Conservation (phyloP, 129 eudicot genomes). For the Chrysanthemum lavandulifolium region DNA sequence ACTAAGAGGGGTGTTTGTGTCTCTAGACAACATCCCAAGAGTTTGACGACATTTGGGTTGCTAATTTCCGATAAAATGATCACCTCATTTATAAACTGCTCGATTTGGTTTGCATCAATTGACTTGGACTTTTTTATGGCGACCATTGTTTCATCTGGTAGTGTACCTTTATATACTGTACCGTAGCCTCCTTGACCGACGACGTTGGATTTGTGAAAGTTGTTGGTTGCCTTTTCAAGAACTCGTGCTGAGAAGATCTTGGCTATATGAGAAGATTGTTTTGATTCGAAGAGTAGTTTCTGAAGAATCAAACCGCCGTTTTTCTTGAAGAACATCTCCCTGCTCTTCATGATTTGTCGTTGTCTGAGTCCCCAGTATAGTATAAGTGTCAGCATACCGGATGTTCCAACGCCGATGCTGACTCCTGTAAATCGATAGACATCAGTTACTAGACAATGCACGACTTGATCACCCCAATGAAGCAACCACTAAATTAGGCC, state of each 20-base stretch:
- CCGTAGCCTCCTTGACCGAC: conserved; percentile 25
- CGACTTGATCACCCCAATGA: background rate
- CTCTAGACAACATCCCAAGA: conserved; percentile 31
- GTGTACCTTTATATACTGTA: conserved; percentile 22
- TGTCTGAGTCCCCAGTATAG: conserved; percentile 23
- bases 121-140: conserved; percentile 22
- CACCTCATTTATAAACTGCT: conserved; percentile 34
- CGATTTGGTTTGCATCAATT: conserved; percentile 20
- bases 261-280: conserved; percentile 3
- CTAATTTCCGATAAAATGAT: conserved; percentile 22
- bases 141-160: conserved; percentile 4
- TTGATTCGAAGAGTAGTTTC: conserved; percentile 24
- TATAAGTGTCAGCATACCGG: conserved; percentile 12
- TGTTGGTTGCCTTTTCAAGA: conserved; percentile 26
- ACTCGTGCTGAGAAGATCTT: conserved; percentile 9
- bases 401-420: conserved; percentile 12
- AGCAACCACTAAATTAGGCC: background rate
- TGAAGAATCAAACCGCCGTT: conserved; percentile 21
- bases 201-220: conserved; percentile 17
- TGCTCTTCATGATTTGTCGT: conserved; percentile 13
- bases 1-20: conserved; percentile 25
- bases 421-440: background rate
- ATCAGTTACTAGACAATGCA: background rate
- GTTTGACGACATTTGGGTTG: conserved; percentile 29
- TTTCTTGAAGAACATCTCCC: conserved; percentile 28